phyloP scores from a whole-genome alignment of 495 filamentous ascomycete species.

The Podospora pseudopauciseta region DNA sequence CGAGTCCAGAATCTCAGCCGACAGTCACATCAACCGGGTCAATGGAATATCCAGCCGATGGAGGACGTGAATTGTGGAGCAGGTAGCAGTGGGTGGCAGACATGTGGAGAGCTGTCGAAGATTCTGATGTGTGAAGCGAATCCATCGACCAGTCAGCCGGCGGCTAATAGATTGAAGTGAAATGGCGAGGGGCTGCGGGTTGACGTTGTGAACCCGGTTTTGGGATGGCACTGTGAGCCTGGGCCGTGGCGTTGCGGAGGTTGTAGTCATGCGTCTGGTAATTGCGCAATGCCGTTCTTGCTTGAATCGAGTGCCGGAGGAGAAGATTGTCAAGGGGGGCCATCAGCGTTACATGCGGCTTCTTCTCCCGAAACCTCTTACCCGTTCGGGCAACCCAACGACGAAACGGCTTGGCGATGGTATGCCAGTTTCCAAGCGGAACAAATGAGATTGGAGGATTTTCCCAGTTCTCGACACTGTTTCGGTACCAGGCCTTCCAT shows the following conservation, averaged over 20 bases:
- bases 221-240: not conserved
- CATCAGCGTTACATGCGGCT: conserved; percentile 16
- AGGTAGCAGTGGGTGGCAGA: not conserved
- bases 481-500: conserved; percentile 24
- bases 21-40: conserved; percentile 6
- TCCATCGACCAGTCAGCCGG: not conserved
- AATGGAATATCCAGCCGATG: conserved; percentile 9
- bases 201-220: conserved; percentile 14
- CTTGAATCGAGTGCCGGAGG: conserved; percentile 6
- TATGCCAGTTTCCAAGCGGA: not conserved
- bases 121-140: not conserved
- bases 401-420: conserved; percentile 16
- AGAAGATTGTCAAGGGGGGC: not conserved
- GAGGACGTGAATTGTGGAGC: not conserved
- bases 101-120: not conserved
- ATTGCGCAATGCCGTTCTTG: conserved; percentile 10
- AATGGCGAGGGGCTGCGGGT: not conserved
- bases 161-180: conserved; percentile 14
- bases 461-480: not conserved
- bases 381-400: conserved; percentile 11
- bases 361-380: conserved; percentile 15
- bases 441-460: conserved; percentile 4
- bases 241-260: not conserved
- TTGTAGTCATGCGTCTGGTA: not conserved
- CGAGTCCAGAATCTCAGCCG: not conserved